Base-by-base conservation (phyloP, 1,284 basidiomycete genomes). In the Filobasidium uniguttulatum region DNA sequence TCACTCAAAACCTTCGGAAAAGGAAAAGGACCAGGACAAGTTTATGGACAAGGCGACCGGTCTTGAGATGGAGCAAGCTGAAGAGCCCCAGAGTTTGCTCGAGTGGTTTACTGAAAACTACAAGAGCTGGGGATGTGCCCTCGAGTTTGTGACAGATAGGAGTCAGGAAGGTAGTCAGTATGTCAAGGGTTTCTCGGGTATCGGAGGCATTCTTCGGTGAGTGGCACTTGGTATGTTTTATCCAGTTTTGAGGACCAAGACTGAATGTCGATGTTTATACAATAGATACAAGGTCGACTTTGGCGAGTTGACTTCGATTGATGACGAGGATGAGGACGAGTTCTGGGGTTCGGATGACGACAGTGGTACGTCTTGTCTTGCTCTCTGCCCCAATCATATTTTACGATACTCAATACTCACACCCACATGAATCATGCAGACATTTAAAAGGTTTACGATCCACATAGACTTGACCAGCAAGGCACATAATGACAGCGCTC, bases 91-190 rank as follows among this genome's bases (percentile, higher is more conserved):
- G 62, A 75, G 85, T 43, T 75, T 94, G 15, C 79, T 96, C 54
- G 90, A 98, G 69, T 98, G 94, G 94, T 89, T 98, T 63, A 85
- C 94, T 33, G 94, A 98, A 64, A 90, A 91, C 68, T 98, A 98
- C 77, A 90, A 88, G 67, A 85, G 91, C 44, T 98, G 97, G 65
- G 94, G 93, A 58, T 86, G 91, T 52, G 83, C 83, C 59, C 81
- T 97, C 55, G 93, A 97, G 60, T 75, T 73, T 56, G 70, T 75
- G 45, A 73, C 73, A 49, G 72, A 73, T 66, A 69, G 67, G 45
- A 91, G 87, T n/a, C 91, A 97, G 66, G 93, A 98, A 67, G 93
- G 93, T 29, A 86, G 86, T 38, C 94, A 98, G 70, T 98, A 97
- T 74, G 90, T 94, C 62, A 93, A 93, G 69, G 94, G 93, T 46